Base-by-base conservation (phyloP, 176 grass and related monocot species). In the Musa beccarii region DNA sequence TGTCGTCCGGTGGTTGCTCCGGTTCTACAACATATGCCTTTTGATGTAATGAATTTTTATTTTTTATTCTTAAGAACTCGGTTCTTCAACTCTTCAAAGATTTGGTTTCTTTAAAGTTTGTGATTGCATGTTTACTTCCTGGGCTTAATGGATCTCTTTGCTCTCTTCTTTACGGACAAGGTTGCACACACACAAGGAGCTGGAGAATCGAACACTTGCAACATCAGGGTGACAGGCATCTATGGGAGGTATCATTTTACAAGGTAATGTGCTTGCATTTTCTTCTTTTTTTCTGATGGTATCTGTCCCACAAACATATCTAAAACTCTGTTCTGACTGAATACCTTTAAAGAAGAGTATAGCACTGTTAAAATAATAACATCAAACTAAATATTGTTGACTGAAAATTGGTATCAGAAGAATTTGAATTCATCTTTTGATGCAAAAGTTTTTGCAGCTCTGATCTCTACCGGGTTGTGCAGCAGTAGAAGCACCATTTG, bases 121-220 rank as follows among this genome's bases (percentile, higher is more conserved):
- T 8, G 29, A 6, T 67, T 29, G 20, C 10, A 1, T 2, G 6
- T 0, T 29, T 29, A 3, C 9, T 67, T 29, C 10, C 8, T 29
- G 14, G 26, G 29, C 64, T 23, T 66, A 21, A 67, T 67, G 64
- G 23, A 29, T 66, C n/a, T 29, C 2, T 66, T 34, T 20, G 23
- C 10, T 17, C 59, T 77, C 79, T 68, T 15, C 80, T 10, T 75
- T 84, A 49, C 85, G 93, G 93, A 97, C 93, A 28, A 93, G 93
- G 69, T 90, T 97, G 79, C 93, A 97, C 28, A 29, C 85, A 90
- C 90, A 3, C 93, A 97, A 72, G 93, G 88, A 64, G 93, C 88
- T 80, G 93, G 93, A 83, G 88, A 93, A 13, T 70, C 86, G 10
- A 26, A 34, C n/a, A 24, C 75, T 29, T 29, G 66, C 20, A 66